These are phyloP conservation scores for Chaetomiaceae sp. DNA, from an alignment of 2,329 filamentous ascomycete species.

Conservation along the genomic window DNA sequence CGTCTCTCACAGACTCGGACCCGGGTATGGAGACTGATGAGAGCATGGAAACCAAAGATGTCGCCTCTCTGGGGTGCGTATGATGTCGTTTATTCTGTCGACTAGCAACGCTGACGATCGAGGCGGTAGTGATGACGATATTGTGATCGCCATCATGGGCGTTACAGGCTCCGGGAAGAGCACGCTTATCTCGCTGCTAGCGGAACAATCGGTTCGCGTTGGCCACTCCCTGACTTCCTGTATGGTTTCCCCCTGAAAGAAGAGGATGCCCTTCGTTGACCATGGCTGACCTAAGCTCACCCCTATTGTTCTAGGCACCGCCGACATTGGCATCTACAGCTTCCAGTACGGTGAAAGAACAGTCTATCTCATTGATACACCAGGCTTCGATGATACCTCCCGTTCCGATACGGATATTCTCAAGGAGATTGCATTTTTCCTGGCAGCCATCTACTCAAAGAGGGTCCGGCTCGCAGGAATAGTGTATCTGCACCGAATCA, in stretches of 20 bases:
- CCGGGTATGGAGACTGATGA: too few relatives aligned
- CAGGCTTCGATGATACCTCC: background rate
- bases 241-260: too few relatives aligned
- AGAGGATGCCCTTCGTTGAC: too few relatives aligned
- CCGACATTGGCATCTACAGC: too few relatives aligned
- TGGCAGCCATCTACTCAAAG: background rate
- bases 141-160: constrained; percentile 4
- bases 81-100: too few relatives aligned
- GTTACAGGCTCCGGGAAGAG: constrained; percentile 1
- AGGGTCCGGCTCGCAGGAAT: background rate
- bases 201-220: background rate
- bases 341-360: too few relatives aligned
- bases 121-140: background rate
- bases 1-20: too few relatives aligned
- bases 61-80: too few relatives aligned
- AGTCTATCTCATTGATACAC: background rate
- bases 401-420: background rate
- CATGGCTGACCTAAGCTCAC: too few relatives aligned
- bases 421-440: background rate
- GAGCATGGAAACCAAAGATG: too few relatives aligned
- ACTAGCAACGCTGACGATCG: too few relatives aligned
- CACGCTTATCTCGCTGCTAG: constrained; percentile 1
- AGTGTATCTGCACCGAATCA: constrained; percentile 5
- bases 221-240: background rate
- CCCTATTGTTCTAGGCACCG: too few relatives aligned